phyloP scores from a whole-genome alignment of 1,284 basidiomycete genomes.

The Meripilus lineatus region DNA sequence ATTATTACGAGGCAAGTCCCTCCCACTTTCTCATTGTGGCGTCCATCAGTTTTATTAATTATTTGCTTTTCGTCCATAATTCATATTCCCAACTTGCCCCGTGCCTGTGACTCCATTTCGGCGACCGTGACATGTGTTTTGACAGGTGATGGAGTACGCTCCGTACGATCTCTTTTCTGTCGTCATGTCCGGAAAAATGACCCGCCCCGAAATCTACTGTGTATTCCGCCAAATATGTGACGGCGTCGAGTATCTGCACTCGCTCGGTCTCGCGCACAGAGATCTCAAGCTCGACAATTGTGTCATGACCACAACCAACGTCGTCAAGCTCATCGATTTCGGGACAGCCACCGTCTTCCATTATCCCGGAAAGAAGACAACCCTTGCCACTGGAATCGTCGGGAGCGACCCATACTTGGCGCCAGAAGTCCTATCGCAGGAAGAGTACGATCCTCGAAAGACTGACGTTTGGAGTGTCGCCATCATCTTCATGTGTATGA shows the following conservation, averaged over 20 bases:
- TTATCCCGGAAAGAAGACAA: slow-evolving; percentile 86
- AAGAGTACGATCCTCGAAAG: slow-evolving; percentile 92
- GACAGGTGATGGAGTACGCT: slow-evolving; percentile 97
- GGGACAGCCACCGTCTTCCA: slow-evolving; percentile 99
- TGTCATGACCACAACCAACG: slow-evolving; percentile 92
- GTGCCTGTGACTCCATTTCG: background rate
- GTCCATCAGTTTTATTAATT: background rate
- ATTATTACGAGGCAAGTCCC: slow-evolving; percentile 88
- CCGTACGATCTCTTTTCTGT: slow-evolving; percentile 98
- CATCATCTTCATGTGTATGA: slow-evolving; percentile 99
- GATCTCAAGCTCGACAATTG: slow-evolving; percentile 99
- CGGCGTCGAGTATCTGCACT: slow-evolving; percentile 97
- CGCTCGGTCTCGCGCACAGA: slow-evolving; percentile 95
- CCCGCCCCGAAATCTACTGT: slow-evolving; percentile 96
- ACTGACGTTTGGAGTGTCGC: slow-evolving; percentile 99
- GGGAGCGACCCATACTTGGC: slow-evolving; percentile 98
- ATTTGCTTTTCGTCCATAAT: too few species aligned
- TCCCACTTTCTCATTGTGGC: background rate
- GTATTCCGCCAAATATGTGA: slow-evolving; percentile 99
- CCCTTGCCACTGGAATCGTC: slow-evolving; percentile 86
- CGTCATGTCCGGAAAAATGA: slow-evolving; percentile 99
- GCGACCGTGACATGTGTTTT: slow-evolving; percentile 9
- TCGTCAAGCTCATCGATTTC: slow-evolving; percentile 99
- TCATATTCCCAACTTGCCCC: too few species aligned
- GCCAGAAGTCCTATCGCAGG: slow-evolving; percentile 84